Percentiles rank a stretch among this genome's conserved stretches.
phyloP scores from a whole-genome alignment of 805 yeast genomes.

The Cyberlindnera lachancei region DNA sequence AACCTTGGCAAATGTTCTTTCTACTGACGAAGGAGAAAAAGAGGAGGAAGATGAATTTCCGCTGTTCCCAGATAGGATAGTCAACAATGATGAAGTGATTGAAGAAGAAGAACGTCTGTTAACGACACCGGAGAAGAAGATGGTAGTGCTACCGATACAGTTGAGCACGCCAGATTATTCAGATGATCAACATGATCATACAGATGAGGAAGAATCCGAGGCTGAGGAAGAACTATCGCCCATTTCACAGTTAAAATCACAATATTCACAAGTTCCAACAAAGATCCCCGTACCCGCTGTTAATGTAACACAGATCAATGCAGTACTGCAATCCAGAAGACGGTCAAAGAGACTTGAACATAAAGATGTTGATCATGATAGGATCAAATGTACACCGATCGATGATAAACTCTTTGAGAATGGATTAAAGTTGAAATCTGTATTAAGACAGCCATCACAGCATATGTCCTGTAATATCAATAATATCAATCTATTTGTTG shows the following conservation, averaged over 20 bases:
- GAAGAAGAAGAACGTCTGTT: slow-evolving; percentile 10
- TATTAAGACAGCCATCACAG: too few species aligned
- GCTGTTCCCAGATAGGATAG: slow-evolving; percentile 8
- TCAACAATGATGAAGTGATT: background rate
- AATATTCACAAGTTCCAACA: slow-evolving; percentile 9
- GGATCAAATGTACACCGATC: slow-evolving; percentile 13
- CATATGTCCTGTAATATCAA: too few species aligned
- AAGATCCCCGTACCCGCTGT: slow-evolving; percentile 18
- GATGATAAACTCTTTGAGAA: slow-evolving; percentile 8
- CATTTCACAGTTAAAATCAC: slow-evolving; percentile 6
- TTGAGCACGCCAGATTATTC: too few species aligned
- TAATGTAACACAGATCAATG: slow-evolving; percentile 2
- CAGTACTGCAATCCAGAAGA: slow-evolving; percentile 4
- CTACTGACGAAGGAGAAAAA: background rate
- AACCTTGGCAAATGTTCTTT: background rate
- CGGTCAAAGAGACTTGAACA: slow-evolving; percentile 17
- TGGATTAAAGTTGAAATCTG: slow-evolving; percentile 7
- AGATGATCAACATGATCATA: too few species aligned
- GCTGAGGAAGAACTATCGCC: slow-evolving; percentile 10
- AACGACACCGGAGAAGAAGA: slow-evolving; percentile 10
- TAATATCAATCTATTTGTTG: slow-evolving; percentile 41
- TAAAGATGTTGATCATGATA: slow-evolving; percentile 1
- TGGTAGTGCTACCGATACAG: too few species aligned
- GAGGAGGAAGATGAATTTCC: slow-evolving; percentile 11
- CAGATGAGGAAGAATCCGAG: too few species aligned